Evolutionary conservation across 2,329 filamentous ascomycete genomes (phyloP), one percentile per base, ranked within the genome.

Genomic region (Cadophora sp.): DNA sequence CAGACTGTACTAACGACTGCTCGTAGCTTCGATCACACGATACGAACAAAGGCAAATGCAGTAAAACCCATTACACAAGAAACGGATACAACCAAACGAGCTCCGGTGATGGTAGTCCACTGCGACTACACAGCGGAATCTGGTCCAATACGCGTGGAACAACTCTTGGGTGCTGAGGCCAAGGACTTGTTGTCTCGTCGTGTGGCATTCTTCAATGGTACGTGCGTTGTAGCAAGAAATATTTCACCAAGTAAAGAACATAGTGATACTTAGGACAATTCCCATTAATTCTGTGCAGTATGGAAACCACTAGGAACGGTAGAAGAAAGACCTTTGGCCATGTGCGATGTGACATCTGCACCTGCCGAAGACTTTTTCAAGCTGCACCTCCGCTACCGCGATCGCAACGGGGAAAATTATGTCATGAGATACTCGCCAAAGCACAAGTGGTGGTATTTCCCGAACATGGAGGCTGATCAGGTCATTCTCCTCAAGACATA

Each of bases 381-480:
- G 46, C 64, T 71, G 12, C 51, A 68, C 53, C 64, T 71, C 22
- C 37, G 66, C 14, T 71, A 71, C 22, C 31, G 67, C 7, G 69
- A 71, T 53, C 50, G 67, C 5, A 59, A 65, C 37, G 71, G 71
- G 1, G 71, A 72, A 60, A 72, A 70, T 24, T 69, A 69, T 64
- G 68, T 69, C 16, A 69, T 71, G 70, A 51, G 68, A 9, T 48
- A 71, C 29, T 65, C 60, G 29, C 31, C 58, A 12, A 37, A 58
- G 1, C 68, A 71, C 64, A 62, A 65, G 27, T 71, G 70, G 68
- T 67, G 64, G 60, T 72, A 69, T 51, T 69, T 71, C 40, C 69
- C 69, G 4, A 64, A 64, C 29, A 70, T 71, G 64, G 64, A 60
- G 27, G 62, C 68, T 14, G 68, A 69, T 22, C 65, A 70, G 64